Base-by-base conservation (phyloP, 2,329 filamentous ascomycete species). In the Penicillium sp. region DNA sequence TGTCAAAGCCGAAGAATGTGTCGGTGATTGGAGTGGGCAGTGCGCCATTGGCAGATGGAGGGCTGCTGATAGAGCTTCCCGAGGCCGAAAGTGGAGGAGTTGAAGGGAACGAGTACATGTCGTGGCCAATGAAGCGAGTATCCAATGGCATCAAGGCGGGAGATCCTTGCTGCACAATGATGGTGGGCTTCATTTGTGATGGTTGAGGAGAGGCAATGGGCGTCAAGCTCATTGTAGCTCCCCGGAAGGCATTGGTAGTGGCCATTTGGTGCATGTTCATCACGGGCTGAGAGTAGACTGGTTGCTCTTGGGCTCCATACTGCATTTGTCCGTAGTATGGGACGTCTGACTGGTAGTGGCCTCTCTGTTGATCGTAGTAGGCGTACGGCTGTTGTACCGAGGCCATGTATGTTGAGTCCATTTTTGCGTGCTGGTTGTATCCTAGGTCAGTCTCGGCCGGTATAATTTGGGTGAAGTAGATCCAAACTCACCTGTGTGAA, bases 81-180 rank as follows among this genome's bases (percentile, higher is more conserved):
- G 90, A 88, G 3, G 89, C 87, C 22, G 92, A 96, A 66, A 97
- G 82, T 43, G 92, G 89, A 45, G 92, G 92, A 18, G 92, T 97
- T 7, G 90, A 87, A 32, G 92, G 92, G 69, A 90, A 90, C 75
- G 87, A 89, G 61, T 85, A 82, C 64, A 80, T 75, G 55, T 88
- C 84, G 29, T 76, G 74, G 64, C 86, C 82, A 64, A 81, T 77
- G 57, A 89, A 83, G 64, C 92, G 88, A 14, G 89, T 90, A 73
- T 96, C 89, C 60, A 96, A 77, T 66, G 91, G 80, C 61, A 83
- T 67, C 48, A 80, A 67, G 72, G 75, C 65, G 71, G 75, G 74
- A 73, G 83, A 62, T 11, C 83, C 81, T 52, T 86, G 81, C 66
- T 85, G 81, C 60, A 86, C 76, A 52, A 87, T 72, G 70, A 94